Evolutionary conservation across 495 filamentous ascomycete genomes (phyloP), one percentile per base, ranked within the genome.

Genomic region (Penicillium tannophilum): DNA sequence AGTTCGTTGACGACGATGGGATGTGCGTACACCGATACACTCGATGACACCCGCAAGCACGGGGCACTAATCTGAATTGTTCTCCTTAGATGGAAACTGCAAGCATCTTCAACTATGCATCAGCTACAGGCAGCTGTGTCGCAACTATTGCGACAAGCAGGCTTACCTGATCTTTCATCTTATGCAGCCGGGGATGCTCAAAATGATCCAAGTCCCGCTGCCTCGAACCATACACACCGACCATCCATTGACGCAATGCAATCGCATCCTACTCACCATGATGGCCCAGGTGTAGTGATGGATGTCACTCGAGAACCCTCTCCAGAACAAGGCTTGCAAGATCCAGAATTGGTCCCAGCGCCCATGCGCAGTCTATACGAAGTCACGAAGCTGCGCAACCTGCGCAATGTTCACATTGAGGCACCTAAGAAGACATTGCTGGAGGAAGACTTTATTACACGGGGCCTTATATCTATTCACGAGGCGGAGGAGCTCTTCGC

Each of bases 331-430:
- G 73, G 77, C 54, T 63, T 79, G 14, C 78, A 80, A 44, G 73
- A 75, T 52, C 72, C 76, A 19, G 74, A 76, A 9, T 54, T 85
- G 35, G 79, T 85, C 28, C 72, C 81, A 1, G 82, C 80, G 6
- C 83, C 83, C 0, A 85, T 86, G 81, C 77, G 80, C 53, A 84
- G 80, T 67, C 64, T 86, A 23, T 86, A 84, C 63, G 83, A 85
- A 58, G 83, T 86, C 30, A 86, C 83, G 7, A 84, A 82, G 44
- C 66, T 86, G 52, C 75, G 81, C 30, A 79, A 83, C 43, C 57
- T 84, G 52, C 68, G 81, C n/a, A 76, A 75, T 50, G 77, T 77
- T 50, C 68, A 67, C 26, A 72, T 70, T 16, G 74, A 78, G 56
- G 73, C 74, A 48, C 79, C 75, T 7, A 76, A 76, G 56, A 70